A percentile compares a stretch with the other conserved stretches of the same genome.
Conservation (phyloP, 1,284 basidiomycete species). For the Ganoderma sp. region DNA sequence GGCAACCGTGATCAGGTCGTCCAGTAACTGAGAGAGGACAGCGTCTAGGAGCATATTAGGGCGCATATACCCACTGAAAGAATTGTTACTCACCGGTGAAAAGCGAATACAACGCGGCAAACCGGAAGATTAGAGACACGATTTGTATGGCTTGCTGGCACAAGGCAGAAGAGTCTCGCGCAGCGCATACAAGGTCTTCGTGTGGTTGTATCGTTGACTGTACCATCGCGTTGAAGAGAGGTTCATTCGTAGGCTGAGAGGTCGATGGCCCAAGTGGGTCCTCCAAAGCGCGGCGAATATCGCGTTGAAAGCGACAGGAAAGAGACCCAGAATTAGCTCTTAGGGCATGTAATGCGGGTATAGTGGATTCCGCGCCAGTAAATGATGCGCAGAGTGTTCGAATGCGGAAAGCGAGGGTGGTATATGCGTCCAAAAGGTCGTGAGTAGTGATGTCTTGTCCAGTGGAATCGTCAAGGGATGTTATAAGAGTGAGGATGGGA, state of each 20-base stretch:
- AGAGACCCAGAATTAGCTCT: constrained; percentile 41
- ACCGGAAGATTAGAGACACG: constrained; percentile 53
- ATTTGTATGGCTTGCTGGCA: constrained; percentile 58
- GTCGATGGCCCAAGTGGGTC: constrained; percentile 40
- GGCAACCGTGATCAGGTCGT: constrained; percentile 44
- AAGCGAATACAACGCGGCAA: constrained; percentile 48
- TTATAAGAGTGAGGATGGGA: constrained; percentile 52
- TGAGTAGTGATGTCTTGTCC: constrained; percentile 46
- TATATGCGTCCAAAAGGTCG: constrained; percentile 65
- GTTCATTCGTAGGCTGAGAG: constrained; percentile 6
- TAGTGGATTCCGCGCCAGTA: constrained; percentile 6
- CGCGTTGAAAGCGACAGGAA: constrained; percentile 51
- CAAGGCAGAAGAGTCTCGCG: constrained; percentile 49
- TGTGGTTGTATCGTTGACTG: constrained; percentile 28
- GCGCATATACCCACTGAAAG: constrained; percentile 11
- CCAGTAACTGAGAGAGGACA: constrained; percentile 51
- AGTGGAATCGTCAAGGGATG: constrained; percentile 47
- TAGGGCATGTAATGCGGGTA: constrained; percentile 44
- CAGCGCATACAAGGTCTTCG: constrained; percentile 47
- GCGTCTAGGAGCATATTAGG: constrained; percentile 39
- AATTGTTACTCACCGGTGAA: constrained; percentile 52
- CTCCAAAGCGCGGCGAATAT: constrained; percentile 51
- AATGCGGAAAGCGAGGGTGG: constrained; percentile 52
- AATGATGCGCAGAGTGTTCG: constrained; percentile 43
- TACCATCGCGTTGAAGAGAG: constrained; percentile 24